These are phyloP conservation scores for Aspergillus hiratsukae DNA, from an alignment of 2,329 filamentous ascomycete species.

Conservation along the genomic window DNA sequence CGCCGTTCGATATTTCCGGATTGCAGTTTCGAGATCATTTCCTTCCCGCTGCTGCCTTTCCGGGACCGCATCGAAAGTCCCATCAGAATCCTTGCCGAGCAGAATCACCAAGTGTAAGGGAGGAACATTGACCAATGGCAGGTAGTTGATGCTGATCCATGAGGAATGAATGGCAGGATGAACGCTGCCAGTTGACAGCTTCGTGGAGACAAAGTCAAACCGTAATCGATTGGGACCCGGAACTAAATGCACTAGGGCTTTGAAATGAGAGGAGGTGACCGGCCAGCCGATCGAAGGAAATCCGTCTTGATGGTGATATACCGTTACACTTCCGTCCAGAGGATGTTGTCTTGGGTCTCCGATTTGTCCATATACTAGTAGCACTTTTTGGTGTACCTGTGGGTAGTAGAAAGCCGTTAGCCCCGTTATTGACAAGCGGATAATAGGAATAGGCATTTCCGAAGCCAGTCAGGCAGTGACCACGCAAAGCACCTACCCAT, in stretches of 20 bases:
- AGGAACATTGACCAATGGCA: conserved; percentile 71
- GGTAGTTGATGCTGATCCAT: conserved; percentile 78
- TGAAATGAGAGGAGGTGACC: conserved; percentile 84
- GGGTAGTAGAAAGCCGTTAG: conserved; percentile 5
- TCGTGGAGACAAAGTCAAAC: conserved; percentile 82
- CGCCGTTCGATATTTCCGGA: conserved; percentile 89
- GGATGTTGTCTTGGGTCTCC: conserved; percentile 65
- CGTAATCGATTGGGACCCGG: conserved; percentile 85
- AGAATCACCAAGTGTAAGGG: conserved; percentile 87
- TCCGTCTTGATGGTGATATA: conserved; percentile 76
- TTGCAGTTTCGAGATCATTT: conserved; percentile 72
- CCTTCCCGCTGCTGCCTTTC: conserved; percentile 73
- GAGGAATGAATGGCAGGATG: conserved; percentile 67
- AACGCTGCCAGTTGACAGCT: conserved; percentile 62
- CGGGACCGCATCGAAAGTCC: conserved; percentile 76
- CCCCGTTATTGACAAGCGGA: background rate
- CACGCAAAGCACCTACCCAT: conserved; percentile 62
- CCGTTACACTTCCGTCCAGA: conserved; percentile 72
- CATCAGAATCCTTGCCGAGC: conserved; percentile 80
- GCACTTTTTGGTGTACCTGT: conserved; percentile 85
- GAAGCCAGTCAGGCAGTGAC: background rate
- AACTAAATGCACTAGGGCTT: conserved; percentile 82
- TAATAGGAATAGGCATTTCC: background rate
- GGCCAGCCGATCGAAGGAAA: conserved; percentile 85
- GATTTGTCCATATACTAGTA: conserved; percentile 76